These are phyloP conservation scores for Monascus purpureus DNA, from an alignment of 495 filamentous ascomycete genomes.

Conservation along the genomic window DNA sequence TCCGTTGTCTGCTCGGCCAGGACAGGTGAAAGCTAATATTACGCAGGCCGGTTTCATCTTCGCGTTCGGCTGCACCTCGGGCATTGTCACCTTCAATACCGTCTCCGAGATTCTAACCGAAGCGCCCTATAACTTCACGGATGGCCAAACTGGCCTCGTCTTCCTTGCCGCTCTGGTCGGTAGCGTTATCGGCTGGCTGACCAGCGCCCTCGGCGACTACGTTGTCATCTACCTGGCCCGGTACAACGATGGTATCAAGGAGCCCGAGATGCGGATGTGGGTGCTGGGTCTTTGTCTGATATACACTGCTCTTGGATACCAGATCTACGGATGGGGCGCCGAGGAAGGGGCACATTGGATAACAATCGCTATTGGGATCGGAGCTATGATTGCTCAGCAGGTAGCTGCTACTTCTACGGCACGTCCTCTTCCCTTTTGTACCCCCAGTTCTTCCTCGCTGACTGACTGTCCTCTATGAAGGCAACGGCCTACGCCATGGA, in stretches of 20 bases:
- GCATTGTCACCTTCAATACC: conserved; percentile 5
- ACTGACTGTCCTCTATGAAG: neutral
- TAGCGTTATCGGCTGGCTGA: conserved; percentile 10
- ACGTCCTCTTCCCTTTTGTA: no score
- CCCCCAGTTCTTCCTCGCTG: no score
- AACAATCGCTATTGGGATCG: neutral
- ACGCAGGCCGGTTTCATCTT: neutral
- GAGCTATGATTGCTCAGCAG: neutral
- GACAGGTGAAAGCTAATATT: neutral
- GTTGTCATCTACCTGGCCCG: conserved; percentile 9
- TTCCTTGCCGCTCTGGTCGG: conserved; percentile 14
- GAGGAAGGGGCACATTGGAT: neutral
- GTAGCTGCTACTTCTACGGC: neutral
- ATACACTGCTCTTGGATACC: neutral
- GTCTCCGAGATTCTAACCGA: conserved; percentile 7
- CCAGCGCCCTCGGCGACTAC: conserved; percentile 14
- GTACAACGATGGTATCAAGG: conserved; percentile 13
- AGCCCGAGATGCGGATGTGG: conserved; percentile 13
- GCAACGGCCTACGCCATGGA: neutral
- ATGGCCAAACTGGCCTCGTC: conserved; percentile 11
- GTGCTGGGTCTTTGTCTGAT: conserved; percentile 2
- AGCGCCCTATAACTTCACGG: conserved; percentile 15
- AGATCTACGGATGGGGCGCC: neutral
- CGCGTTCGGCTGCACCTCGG: neutral
- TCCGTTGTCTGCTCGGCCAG: no score